Percentiles rank a stretch among this genome's conserved stretches.
Conservation (phyloP, 495 filamentous ascomycete species). For the Lindgomyces ingoldianus region DNA sequence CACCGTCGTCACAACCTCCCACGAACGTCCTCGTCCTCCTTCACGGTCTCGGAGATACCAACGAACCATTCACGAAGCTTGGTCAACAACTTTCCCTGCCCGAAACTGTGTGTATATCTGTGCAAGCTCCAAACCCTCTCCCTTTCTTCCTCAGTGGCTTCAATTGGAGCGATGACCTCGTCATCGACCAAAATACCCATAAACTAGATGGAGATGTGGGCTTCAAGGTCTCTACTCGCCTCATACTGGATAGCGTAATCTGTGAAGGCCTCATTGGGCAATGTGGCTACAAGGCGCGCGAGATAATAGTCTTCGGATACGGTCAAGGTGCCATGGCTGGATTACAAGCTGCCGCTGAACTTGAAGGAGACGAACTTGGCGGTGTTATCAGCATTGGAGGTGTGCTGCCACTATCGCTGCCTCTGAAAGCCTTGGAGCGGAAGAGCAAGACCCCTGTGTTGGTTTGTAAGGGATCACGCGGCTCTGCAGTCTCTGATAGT, state of each 20-base stretch:
- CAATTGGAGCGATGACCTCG: conserved; percentile 92
- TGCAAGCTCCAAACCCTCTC: conserved; percentile 72
- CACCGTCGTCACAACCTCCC: conserved; percentile 46
- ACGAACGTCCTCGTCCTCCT: conserved; percentile 83
- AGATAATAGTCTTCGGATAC: conserved; percentile 79
- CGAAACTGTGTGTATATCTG: conserved; percentile 72
- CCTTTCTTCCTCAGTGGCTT: conserved; percentile 75
- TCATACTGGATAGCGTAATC: conserved; percentile 61
- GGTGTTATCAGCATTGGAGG: conserved; percentile 82
- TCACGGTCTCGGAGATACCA: conserved; percentile 85
- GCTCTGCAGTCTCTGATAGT: conserved; percentile 61
- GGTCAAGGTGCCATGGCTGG: conserved; percentile 86
- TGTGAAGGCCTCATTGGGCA: conserved; percentile 60
- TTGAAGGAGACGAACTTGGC: conserved; percentile 41
- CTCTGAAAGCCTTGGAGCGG: conserved; percentile 45
- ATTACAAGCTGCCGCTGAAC: conserved; percentile 54
- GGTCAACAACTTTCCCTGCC: conserved; percentile 74
- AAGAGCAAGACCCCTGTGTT: conserved; percentile 74
- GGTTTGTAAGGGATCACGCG: conserved; percentile 65
- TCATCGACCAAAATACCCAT: conserved; percentile 62
- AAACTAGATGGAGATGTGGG: conserved; percentile 78
- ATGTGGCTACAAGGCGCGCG: conserved; percentile 68
- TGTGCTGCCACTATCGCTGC: conserved; percentile 57
- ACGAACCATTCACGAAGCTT: conserved; percentile 68
- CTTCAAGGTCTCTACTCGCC: conserved; percentile 56